phyloP scores from a whole-genome alignment of 1,139 yeast species.

The Protomyces inouyei region DNA sequence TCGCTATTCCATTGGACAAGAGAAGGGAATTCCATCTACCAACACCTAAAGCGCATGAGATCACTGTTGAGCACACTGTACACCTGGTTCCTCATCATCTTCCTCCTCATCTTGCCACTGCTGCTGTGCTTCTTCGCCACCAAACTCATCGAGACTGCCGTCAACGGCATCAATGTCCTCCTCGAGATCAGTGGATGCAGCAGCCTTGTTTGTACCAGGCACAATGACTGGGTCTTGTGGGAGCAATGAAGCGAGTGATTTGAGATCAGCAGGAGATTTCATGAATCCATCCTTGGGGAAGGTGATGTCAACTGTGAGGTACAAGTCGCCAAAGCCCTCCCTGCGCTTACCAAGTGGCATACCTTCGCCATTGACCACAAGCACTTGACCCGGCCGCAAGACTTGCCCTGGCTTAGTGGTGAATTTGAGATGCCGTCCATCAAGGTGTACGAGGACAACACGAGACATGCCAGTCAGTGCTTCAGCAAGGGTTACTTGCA shows the following conservation, averaged over 20 bases:
- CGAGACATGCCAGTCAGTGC: conserved; percentile 76
- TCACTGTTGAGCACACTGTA: conserved; percentile 20
- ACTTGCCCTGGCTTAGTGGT: conserved; percentile 63
- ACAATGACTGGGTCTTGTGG: conserved; percentile 4
- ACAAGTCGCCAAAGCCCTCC: conserved; percentile 63
- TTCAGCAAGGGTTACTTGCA: conserved; percentile 66
- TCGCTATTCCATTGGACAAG: background rate
- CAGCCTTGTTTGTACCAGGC: background rate
- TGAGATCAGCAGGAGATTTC: conserved; percentile 27
- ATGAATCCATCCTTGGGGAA: conserved; percentile 80
- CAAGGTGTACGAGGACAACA: conserved; percentile 63
- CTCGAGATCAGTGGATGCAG: background rate
- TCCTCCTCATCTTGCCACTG: conserved; percentile 19
- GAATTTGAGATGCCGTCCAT: conserved; percentile 64
- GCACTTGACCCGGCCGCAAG: conserved; percentile 66
- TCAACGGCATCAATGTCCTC: conserved; percentile 20
- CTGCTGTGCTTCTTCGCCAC: conserved; percentile 18
- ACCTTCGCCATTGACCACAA: conserved; percentile 72
- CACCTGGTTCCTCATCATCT: conserved; percentile 14
- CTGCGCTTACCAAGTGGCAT: conserved; percentile 60
- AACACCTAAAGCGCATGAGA: background rate
- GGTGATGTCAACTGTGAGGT: conserved; percentile 62
- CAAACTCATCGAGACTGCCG: conserved; percentile 23
- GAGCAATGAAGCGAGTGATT: conserved; percentile 12
- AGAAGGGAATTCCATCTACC: background rate